These are phyloP conservation scores for Sesbania bispinosa DNA, from an alignment of 306 rosid species.

Conservation along the genomic window DNA sequence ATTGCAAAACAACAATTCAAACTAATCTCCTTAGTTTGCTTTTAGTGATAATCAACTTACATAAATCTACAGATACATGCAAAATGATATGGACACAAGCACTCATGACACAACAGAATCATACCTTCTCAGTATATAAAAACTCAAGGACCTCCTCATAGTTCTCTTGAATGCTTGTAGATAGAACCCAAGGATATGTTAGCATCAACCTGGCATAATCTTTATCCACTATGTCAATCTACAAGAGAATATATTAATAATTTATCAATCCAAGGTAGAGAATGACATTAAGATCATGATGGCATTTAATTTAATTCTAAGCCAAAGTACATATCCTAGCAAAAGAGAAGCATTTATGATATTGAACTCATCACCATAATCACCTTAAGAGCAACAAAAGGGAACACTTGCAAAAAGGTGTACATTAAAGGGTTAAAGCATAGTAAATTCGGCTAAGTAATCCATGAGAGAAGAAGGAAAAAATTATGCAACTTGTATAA, in stretches of 20 bases:
- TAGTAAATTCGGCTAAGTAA: neutral
- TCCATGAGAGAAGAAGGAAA: neutral
- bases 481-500: too few relatives aligned
- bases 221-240: conserved; percentile 53
- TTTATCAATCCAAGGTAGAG: neutral
- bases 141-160: conserved; percentile 50
- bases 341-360: neutral
- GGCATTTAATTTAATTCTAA: neutral
- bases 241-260: conserved; percentile 31
- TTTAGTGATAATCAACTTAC: conserved; percentile 12
- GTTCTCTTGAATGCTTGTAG: conserved; percentile 65
- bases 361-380: too few relatives aligned
- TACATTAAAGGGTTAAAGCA: neutral
- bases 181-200: conserved; percentile 82
- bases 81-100: conserved; percentile 1
- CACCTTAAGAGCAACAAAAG: neutral
- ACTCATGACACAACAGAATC: conserved; percentile 4
- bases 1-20: neutral
- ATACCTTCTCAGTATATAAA: conserved; percentile 60
- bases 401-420: neutral
- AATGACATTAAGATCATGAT: neutral
- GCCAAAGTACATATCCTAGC: neutral
- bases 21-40: neutral
- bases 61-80: neutral
- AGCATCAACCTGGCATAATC: conserved; percentile 51